Evolutionary conservation across 208 protist species (phyloP).

Genomic region (Trypanosoma platydactyli): DNA sequence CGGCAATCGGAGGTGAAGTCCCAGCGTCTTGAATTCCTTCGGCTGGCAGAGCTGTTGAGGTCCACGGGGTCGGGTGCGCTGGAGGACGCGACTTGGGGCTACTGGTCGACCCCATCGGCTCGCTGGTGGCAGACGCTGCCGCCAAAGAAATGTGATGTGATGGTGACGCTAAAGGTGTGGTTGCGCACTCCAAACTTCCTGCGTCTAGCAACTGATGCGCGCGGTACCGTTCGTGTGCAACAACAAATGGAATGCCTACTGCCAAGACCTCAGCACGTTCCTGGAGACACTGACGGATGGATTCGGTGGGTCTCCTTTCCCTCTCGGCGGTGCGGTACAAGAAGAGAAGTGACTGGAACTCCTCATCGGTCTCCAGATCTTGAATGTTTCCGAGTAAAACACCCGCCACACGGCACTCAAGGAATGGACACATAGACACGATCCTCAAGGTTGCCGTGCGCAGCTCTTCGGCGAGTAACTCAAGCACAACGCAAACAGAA

Average conservation of each 20-base stretch:
- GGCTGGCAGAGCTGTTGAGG: too few species aligned
- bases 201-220: too few species aligned
- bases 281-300: slow-evolving; percentile 15
- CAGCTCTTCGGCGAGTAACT: slow-evolving; percentile 27
- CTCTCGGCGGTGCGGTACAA: slow-evolving; percentile 8
- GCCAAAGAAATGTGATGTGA: too few species aligned
- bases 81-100: too few species aligned
- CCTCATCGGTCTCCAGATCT: slow-evolving; percentile 37
- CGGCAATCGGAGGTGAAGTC: too few species aligned
- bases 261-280: slow-evolving; percentile 8
- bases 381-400: slow-evolving; percentile 45
- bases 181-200: too few species aligned
- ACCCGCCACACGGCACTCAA: slow-evolving; percentile 33
- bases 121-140: too few species aligned
- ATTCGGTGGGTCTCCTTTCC: slow-evolving; percentile 4
- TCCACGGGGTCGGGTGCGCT: too few species aligned
- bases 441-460: slow-evolving; percentile 27
- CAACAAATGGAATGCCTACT: slow-evolving; percentile 12
- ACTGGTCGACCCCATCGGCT: too few species aligned
- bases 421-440: slow-evolving; percentile 33
- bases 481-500: slow-evolving; percentile 22
- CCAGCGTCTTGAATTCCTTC: too few species aligned
- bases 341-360: slow-evolving; percentile 37
- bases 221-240: slow-evolving; percentile 4
- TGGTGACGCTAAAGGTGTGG: too few species aligned